phyloP scores from a whole-genome alignment of 2,329 filamentous ascomycete species.

The Xylaria sp. region DNA sequence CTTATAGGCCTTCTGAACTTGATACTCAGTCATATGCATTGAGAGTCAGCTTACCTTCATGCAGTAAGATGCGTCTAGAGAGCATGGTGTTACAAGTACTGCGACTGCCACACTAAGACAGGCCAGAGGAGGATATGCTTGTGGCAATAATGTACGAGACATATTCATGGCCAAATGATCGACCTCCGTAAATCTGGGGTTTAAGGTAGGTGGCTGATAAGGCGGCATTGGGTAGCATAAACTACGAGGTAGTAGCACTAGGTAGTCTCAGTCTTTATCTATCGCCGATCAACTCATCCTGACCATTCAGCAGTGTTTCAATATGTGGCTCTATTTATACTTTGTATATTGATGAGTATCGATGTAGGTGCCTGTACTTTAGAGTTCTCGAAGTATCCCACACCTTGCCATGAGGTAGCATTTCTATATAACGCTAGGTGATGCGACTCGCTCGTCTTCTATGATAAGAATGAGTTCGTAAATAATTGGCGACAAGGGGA shows the following conservation, averaged over 20 bases:
- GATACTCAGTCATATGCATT: neutral
- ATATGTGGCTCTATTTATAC: neutral
- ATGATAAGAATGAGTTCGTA: neutral
- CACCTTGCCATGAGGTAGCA: neutral
- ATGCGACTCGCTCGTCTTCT: neutral
- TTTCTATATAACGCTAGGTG: neutral
- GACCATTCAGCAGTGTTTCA: neutral
- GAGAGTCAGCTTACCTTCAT: neutral
- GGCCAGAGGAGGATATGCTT: neutral
- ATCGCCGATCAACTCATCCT: neutral
- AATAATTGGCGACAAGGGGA: neutral
- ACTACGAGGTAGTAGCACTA: neutral
- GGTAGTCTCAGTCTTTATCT: neutral
- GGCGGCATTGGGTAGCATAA: constrained; percentile 8
- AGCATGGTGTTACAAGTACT: neutral
- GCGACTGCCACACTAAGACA: neutral
- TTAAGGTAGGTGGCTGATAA: neutral
- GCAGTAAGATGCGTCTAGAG: neutral
- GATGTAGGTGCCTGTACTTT: neutral
- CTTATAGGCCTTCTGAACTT: neutral
- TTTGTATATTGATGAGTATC: neutral
- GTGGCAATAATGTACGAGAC: neutral
- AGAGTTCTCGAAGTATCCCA: neutral
- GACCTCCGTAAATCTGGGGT: neutral
- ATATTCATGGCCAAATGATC: neutral